Evolutionary conservation across 139 green algal genomes (phyloP).

Genomic region (Asterochloris erici): DNA sequence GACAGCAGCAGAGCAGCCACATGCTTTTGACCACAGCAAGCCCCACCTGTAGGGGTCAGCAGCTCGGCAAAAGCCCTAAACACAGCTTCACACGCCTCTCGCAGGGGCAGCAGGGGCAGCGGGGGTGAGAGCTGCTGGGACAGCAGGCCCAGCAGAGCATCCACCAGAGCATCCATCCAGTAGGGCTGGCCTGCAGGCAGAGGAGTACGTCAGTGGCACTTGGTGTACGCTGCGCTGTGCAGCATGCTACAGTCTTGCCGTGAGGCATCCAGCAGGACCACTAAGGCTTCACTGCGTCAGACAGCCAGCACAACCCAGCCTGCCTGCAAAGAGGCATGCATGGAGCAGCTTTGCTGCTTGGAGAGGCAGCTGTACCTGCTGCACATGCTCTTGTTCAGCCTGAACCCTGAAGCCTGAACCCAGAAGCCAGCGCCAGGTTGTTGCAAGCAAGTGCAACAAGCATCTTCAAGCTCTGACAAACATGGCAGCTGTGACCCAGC

Average conservation of each 20-base stretch:
- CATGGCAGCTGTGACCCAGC: too few relatives aligned
- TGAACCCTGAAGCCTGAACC: too few relatives aligned
- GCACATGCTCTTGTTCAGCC: too few relatives aligned
- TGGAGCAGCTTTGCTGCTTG: background rate
- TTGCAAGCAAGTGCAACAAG: too few relatives aligned
- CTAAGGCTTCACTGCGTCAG: background rate
- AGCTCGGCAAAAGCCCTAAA: conserved; percentile 44
- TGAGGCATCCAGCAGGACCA: background rate
- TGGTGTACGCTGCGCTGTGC: background rate
- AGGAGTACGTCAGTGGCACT: background rate
- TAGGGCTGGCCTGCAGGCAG: conserved; percentile 4
- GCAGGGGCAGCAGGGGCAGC: conserved; percentile 60
- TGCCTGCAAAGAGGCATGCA: background rate
- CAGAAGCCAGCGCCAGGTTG: too few relatives aligned
- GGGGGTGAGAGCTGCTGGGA: conserved; percentile 22
- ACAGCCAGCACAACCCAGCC: background rate
- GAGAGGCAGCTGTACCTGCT: too few relatives aligned
- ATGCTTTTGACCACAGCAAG: background rate
- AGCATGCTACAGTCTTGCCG: background rate
- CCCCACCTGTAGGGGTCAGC: conserved; percentile 36
- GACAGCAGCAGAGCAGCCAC: conserved; percentile 16
- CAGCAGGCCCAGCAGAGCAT: conserved; percentile 72
- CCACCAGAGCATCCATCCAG: conserved; percentile 78
- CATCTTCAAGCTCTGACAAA: too few relatives aligned
- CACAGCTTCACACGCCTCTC: conserved; percentile 60